Conservation (phyloP, 495 filamentous ascomycete species). For the Hypoxylon rickii region DNA sequence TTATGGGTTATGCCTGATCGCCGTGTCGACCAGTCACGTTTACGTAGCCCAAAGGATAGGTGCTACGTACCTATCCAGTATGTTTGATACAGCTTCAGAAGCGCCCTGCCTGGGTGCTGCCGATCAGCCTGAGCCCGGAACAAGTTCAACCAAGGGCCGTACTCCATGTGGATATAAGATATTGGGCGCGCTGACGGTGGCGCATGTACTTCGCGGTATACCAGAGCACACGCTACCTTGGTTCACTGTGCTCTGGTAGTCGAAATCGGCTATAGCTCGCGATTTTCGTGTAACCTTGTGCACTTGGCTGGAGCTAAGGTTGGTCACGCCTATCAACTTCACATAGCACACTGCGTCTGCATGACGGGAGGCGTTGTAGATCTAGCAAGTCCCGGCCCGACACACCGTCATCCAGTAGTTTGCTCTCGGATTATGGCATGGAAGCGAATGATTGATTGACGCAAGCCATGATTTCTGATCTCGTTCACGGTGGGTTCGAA, state of each 20-base stretch:
- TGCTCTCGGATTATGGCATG: constrained; percentile 21
- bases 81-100: too few species aligned
- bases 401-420: constrained; percentile 14
- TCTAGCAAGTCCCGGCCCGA: constrained; percentile 29
- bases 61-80: neutral
- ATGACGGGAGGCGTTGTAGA: constrained; percentile 25
- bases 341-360: constrained; percentile 31
- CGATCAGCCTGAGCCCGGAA: too few species aligned
- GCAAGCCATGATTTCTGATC: constrained; percentile 11
- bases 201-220: constrained; percentile 2
- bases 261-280: constrained; percentile 1
- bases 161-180: constrained; percentile 2
- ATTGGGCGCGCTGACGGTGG: neutral
- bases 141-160: neutral
- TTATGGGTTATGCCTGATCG: too few species aligned
- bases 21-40: neutral
- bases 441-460: constrained; percentile 15
- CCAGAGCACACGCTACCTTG: constrained; percentile 1
- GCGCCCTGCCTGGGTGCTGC: neutral
- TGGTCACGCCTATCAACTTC: constrained; percentile 9
- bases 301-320: constrained; percentile 12
- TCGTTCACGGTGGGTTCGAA: constrained; percentile 5
- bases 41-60: neutral
- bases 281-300: constrained; percentile 16
- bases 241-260: neutral